Conservation (phyloP, 208 protist genomes). For the Trypanosoma lewisi region DNA sequence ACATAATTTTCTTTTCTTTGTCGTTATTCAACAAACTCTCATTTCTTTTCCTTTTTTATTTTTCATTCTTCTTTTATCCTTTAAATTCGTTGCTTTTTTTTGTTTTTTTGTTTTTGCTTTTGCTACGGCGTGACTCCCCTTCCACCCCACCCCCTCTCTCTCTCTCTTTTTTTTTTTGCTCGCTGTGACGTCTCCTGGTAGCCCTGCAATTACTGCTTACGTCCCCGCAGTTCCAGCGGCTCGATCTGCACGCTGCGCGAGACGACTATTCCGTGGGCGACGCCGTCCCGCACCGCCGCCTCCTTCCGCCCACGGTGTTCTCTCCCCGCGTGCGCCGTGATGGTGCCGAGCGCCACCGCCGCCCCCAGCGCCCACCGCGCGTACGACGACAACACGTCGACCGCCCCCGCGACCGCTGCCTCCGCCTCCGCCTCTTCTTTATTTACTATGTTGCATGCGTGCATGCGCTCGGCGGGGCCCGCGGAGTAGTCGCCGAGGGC, state of each 20-base stretch:
- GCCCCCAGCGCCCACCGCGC: constrained; percentile 57
- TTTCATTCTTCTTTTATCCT: neutral
- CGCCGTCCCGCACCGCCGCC: constrained; percentile 57
- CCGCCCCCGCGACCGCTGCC: constrained; percentile 18
- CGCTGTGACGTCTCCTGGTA: no score
- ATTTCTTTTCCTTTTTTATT: constrained; percentile 4
- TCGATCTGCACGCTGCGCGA: constrained; percentile 72
- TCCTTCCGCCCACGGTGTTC: constrained; percentile 54
- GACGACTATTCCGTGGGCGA: constrained; percentile 57
- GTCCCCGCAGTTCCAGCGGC: constrained; percentile 20
- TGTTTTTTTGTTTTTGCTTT: no score
- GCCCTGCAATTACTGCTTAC: no score
- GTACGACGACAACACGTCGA: constrained; percentile 48
- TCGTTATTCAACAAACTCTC: neutral
- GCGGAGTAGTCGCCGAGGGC: neutral
- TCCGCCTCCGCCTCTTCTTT: constrained; percentile 33
- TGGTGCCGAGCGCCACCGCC: constrained; percentile 54
- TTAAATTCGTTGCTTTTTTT: neutral
- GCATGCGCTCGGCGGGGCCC: no score
- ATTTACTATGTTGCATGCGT: no score
- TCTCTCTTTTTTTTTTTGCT: no score
- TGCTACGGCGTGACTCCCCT: no score
- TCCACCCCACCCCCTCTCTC: no score
- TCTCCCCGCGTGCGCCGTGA: constrained; percentile 67
- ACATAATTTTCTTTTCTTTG: neutral